Base-by-base conservation (phyloP, 306 rosid genomes). In the Medicago arabica region DNA sequence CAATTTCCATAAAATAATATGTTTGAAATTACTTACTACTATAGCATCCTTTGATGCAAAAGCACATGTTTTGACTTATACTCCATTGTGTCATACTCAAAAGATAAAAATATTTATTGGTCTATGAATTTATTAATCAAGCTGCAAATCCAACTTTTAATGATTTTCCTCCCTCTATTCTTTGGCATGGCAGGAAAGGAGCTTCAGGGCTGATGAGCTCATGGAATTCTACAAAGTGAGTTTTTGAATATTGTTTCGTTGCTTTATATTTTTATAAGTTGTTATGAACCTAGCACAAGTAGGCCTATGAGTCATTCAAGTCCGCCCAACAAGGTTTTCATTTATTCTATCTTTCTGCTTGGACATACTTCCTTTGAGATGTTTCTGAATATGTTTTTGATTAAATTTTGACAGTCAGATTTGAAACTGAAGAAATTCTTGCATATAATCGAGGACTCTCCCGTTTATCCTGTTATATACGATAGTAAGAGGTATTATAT, bases 141-240 rank as follows among this genome's bases (percentile, higher is more conserved):
- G 68, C 18, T 54, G 43, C 50, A 50, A 41, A 14, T 60, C 79
- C 39, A 79, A 75, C 21, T 34, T 78, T 41, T 39, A 39, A 41
- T 23, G 5, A 73, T 28, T 62, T 28, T 31, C 28, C 43, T 54
- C 43, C 34, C 16, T 64, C 64, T 66, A 64, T 70, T 44, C 61
- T 67, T 61, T 69, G 69, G 19, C 67, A 69, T 47, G 78, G 70
- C 68, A 95, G 98, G 87, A 71, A 70, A 95, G 84, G 76, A 90
- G 69, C 79, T 92, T 92, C 83, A 87, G 89, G 82, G 98, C 97
- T 71, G 92, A 87, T 70, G 92, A 92, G 65, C 91, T 95, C 57
- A 92, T 95, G 96, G 97, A 94, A 75, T 89, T 86, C 84, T 95
- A 95, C 88, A 87, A 85, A 84, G 98, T 95, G 82, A 89, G 97